Conservation (phyloP, 2,329 filamentous ascomycete species). For the Bertia moriformis region DNA sequence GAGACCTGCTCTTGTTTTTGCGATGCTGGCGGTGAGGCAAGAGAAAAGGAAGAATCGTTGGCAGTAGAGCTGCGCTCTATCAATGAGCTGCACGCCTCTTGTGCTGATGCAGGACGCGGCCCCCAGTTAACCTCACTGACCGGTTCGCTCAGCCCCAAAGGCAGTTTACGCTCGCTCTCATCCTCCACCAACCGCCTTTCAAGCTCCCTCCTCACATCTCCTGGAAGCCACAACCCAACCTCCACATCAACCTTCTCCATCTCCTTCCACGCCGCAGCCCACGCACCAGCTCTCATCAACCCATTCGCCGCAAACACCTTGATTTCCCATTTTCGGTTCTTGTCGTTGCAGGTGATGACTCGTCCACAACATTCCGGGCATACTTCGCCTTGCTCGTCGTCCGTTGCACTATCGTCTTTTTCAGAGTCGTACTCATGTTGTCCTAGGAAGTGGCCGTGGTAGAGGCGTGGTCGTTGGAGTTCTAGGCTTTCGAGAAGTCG, state of each 20-base stretch:
- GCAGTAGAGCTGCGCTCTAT: not conserved
- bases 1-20: not conserved
- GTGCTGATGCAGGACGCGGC: too few species aligned
- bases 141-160: not conserved
- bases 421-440: conserved; percentile 8
- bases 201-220: conserved; percentile 23
- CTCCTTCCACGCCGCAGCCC: conserved; percentile 57
- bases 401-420: conserved; percentile 6
- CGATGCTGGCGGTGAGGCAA: too few species aligned
- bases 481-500: conserved; percentile 44
- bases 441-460: conserved; percentile 40
- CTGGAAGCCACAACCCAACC: conserved; percentile 38
- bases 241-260: conserved; percentile 67
- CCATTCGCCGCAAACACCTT: conserved; percentile 61
- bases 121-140: too few species aligned
- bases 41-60: not conserved
- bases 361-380: conserved; percentile 33
- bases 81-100: not conserved
- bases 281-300: conserved; percentile 55
- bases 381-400: conserved; percentile 15
- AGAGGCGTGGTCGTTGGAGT: conserved; percentile 35
- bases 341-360: conserved; percentile 26
- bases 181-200: conserved; percentile 12
- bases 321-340: conserved; percentile 22
- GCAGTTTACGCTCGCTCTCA: not conserved